Base-by-base conservation (phyloP, 2,329 filamentous ascomycete genomes). In the Helotiales sp. region DNA sequence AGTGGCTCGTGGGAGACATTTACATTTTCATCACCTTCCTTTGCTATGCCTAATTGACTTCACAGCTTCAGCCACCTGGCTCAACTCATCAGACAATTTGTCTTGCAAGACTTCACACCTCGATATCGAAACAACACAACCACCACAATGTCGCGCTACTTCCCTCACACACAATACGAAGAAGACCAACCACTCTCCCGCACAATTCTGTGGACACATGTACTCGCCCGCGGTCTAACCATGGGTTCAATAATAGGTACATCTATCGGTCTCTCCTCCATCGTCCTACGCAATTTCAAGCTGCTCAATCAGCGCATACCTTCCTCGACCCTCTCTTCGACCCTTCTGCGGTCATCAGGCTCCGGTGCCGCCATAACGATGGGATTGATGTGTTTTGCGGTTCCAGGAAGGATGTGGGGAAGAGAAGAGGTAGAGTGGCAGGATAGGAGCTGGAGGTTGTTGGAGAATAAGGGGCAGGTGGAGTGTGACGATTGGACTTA, bases 351-450 rank as follows among this genome's bases (percentile, higher is more conserved):
- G 31, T 73, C 76, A 9, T 72, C 77, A 0, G 77, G 79, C 8
- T 74, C 73, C 1, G 79, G 79, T 54, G 76, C 76, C 3, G 54
- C 80, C 1, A 60, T 79, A 25, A 80, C 77, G 0, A 66, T 78
- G 1, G 76, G 74, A 0, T 59, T 82, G 1, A 71, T 80, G 24
- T 72, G 72, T 1, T 57, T 79, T 4, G 78, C 73, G 62, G 73
- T 83, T 3, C 69, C 72, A 27, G 74, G 67, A 0, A 73, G 78
- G 2, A 87, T 88, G 84, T 72, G 72, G 53, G 82, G 80, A 0
- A 75, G 76, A 15, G 78, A 83, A 63, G 75, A 79, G 38, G 82
- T 88, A 30, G 84, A 88, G 70, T 88, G 85, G 85, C 72, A 80
- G 66, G 85, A 88, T 67, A 76, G 86, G 17, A 79, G 79, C 55